These are phyloP conservation scores for Nicotiana tabacum DNA, from an alignment of 257 asterid species.

Conservation along the genomic window DNA sequence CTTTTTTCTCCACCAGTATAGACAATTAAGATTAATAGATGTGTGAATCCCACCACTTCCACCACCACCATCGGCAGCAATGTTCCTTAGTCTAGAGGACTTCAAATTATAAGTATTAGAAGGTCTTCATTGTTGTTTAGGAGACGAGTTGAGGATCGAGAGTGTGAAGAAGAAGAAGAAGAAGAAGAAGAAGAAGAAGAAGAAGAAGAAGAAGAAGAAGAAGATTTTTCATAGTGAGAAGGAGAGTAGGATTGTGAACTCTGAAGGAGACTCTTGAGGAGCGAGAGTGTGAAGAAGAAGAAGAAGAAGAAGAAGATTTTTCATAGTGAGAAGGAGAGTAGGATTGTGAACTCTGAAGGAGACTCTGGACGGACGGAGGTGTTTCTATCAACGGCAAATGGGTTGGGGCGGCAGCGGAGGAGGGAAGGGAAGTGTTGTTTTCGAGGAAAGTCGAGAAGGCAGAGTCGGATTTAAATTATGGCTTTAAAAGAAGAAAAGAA, in stretches of 20 bases:
- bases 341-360: not conserved
- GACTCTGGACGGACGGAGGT: slow-evolving; percentile 2
- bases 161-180: slow-evolving; percentile 17
- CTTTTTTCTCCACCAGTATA: slow-evolving; percentile 76
- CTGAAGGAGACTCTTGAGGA: slow-evolving; percentile 6
- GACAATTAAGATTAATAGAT: slow-evolving; percentile 54
- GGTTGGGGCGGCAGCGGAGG: not conserved
- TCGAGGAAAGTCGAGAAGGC: slow-evolving; percentile 81
- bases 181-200: too few relatives aligned
- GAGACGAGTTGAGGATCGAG: slow-evolving; percentile 23
- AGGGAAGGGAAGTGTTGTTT: slow-evolving; percentile 20
- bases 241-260: slow-evolving; percentile 4
- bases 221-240: not conserved
- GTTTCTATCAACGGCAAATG: slow-evolving; percentile 1
- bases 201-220: slow-evolving; percentile 20
- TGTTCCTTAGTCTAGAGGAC: slow-evolving; percentile 11
- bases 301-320: too few relatives aligned
- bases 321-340: not conserved
- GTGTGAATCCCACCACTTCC: slow-evolving; percentile 44
- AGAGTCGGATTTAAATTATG: slow-evolving; percentile 75
- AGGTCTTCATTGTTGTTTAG: not conserved
- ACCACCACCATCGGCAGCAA: slow-evolving; percentile 13
- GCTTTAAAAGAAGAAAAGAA: slow-evolving; percentile 67
- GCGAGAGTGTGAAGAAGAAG: too few relatives aligned
- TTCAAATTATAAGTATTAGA: not conserved